A percentile compares a stretch with the other conserved stretches of the same genome.
phyloP scores from a whole-genome alignment of 2,329 filamentous ascomycete genomes.

The Beauveria medogensis region DNA sequence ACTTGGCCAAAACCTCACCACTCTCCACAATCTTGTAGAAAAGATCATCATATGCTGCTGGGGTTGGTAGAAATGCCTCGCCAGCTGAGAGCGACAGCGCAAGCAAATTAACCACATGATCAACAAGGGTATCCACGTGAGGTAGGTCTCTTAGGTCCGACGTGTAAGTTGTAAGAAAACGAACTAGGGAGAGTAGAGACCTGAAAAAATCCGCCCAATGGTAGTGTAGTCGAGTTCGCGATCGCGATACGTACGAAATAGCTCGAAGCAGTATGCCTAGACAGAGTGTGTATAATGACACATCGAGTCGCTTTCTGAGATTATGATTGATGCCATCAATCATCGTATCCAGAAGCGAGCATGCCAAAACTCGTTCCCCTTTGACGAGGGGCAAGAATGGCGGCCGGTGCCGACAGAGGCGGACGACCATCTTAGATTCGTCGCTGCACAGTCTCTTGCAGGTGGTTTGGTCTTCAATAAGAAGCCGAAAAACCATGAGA shows the following conservation, averaged over 20 bases:
- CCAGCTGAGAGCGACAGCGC: constrained; percentile 78
- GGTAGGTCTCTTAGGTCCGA: constrained; percentile 62
- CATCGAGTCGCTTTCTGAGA: constrained; percentile 73
- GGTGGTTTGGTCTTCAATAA: constrained; percentile 76
- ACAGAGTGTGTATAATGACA: constrained; percentile 73
- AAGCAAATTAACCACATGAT: constrained; percentile 72
- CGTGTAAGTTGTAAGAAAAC: constrained; percentile 83
- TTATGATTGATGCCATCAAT: constrained; percentile 94
- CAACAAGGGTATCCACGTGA: constrained; percentile 65
- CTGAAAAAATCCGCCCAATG: constrained; percentile 97
- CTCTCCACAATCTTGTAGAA: constrained; percentile 98
- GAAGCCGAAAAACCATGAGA: constrained; percentile 73
- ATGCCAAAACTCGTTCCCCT: constrained; percentile 64
- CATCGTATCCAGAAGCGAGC: constrained; percentile 75
- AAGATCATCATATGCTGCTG: constrained; percentile 84
- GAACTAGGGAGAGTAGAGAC: constrained; percentile 75
- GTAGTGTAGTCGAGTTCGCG: constrained; percentile 72
- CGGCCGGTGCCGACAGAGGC: constrained; percentile 81
- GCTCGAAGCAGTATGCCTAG: constrained; percentile 76
- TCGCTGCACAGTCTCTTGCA: constrained; percentile 80
- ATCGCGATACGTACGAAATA: constrained; percentile 75
- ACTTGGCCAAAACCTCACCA: constrained; percentile 72
- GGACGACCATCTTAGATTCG: constrained; percentile 63
- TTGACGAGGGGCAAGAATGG: constrained; percentile 72
- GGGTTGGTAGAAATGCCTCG: constrained; percentile 82